phyloP scores from a whole-genome alignment of 2,329 filamentous ascomycete genomes.

The Trichoderma afroharzianum region DNA sequence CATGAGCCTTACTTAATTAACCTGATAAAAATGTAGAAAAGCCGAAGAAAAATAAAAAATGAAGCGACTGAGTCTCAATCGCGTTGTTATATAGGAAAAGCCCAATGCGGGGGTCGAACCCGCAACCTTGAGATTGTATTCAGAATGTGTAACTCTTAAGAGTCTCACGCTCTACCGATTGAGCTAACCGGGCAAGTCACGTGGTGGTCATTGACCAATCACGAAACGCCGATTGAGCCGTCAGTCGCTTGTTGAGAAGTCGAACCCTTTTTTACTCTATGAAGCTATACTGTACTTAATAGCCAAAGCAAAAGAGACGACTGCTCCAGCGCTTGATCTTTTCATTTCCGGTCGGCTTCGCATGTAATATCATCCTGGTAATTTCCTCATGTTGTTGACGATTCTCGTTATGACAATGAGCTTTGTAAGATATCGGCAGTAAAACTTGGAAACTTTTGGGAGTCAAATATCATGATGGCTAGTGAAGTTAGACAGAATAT shows the following conservation, averaged over 20 bases:
- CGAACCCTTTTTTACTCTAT: background rate
- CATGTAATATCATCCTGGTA: no score
- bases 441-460: no score
- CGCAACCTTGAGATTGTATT: constrained; percentile 50
- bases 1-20: background rate
- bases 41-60: background rate
- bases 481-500: background rate
- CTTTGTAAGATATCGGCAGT: no score
- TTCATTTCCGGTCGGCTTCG: no score
- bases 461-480: no score
- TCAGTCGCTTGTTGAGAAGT: background rate
- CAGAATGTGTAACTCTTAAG: constrained; percentile 38
- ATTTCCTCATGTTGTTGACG: accelerated
- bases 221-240: background rate
- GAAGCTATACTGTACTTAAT: accelerated
- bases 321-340: no score
- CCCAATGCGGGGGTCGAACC: constrained; percentile 49
- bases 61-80: background rate
- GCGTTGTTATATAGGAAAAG: constrained; percentile 33
- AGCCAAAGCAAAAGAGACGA: background rate
- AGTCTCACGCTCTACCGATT: constrained; percentile 67
- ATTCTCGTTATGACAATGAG: no score
- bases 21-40: background rate
- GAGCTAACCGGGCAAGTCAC: constrained; percentile 35
- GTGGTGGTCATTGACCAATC: background rate